Evolutionary conservation across 768 basidiomycete genomes (phyloP).

Genomic region (Agaricus subrufescens): DNA sequence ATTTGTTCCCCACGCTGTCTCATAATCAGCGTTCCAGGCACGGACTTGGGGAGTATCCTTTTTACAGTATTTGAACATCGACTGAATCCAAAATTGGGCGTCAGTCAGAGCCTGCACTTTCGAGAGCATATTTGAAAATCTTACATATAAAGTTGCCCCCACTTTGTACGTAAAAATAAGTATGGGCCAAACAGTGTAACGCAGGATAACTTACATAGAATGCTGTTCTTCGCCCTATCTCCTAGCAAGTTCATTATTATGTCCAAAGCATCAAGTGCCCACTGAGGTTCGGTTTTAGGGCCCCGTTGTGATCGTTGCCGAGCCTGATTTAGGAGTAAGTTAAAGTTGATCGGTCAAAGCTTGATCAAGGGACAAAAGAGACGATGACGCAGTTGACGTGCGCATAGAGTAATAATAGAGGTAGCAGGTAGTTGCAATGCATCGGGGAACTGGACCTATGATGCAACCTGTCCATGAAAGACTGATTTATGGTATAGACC

Average conservation of each 20-base stretch:
- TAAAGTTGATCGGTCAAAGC: neutral
- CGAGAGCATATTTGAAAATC: slow-evolving; percentile 8
- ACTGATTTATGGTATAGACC: slow-evolving; percentile 11
- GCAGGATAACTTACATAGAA: slow-evolving; percentile 30
- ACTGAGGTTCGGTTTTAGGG: slow-evolving; percentile 33
- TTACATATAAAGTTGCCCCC: slow-evolving; percentile 54
- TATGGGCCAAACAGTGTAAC: slow-evolving; percentile 7
- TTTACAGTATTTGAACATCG: slow-evolving; percentile 61
- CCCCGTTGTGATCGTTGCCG: slow-evolving; percentile 33
- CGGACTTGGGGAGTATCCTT: slow-evolving; percentile 50
- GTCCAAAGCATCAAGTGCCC: slow-evolving; percentile 39
- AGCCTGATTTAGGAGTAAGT: slow-evolving; percentile 23
- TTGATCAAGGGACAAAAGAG: slow-evolving; percentile 1
- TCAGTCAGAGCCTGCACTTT: slow-evolving; percentile 4
- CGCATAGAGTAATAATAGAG: neutral
- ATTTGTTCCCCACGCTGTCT: slow-evolving; percentile 62
- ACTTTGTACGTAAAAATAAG: slow-evolving; percentile 33
- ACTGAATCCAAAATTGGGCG: slow-evolving; percentile 29
- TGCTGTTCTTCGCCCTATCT: slow-evolving; percentile 44
- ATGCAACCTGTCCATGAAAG: slow-evolving; percentile 5
- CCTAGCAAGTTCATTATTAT: slow-evolving; percentile 43
- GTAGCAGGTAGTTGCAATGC: neutral
- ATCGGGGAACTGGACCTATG: slow-evolving; percentile 1
- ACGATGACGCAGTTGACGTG: slow-evolving; percentile 2
- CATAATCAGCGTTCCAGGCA: slow-evolving; percentile 59